Percentiles rank a stretch among this genome's conserved stretches.
phyloP scores from a whole-genome alignment of 2,329 filamentous ascomycete genomes.

The Phyllosticta citribraziliensis region DNA sequence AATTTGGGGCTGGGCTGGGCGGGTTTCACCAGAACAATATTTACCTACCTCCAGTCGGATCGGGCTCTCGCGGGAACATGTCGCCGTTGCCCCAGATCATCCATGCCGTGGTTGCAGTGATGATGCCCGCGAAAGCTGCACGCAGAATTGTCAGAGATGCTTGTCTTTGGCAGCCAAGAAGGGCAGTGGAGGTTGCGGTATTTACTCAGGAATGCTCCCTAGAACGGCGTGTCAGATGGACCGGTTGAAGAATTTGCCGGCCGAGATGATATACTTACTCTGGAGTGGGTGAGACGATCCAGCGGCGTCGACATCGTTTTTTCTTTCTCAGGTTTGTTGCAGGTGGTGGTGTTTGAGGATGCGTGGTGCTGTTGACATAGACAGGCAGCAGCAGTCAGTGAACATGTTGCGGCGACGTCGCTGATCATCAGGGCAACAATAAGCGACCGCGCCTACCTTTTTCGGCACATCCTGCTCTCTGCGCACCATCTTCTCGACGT shows the following conservation, averaged over 20 bases:
- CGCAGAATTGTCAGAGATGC: not conserved
- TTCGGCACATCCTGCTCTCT: too few relatives aligned
- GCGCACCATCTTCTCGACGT: too few relatives aligned
- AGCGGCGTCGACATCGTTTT: constrained; percentile 38
- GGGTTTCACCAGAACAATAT: constrained; percentile 20
- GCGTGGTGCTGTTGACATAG: too few relatives aligned
- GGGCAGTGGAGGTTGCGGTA: not conserved
- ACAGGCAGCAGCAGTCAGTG: too few relatives aligned
- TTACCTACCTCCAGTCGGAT: constrained; percentile 63
- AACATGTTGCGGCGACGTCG: too few relatives aligned
- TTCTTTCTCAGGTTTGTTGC: too few relatives aligned
- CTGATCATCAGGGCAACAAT: too few relatives aligned
- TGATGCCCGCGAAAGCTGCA: constrained; percentile 60
- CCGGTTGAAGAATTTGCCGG: constrained; percentile 9
- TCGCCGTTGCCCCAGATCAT: constrained; percentile 62
- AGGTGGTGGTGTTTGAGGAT: too few relatives aligned
- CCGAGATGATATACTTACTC: constrained; percentile 12
- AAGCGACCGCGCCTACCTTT: too few relatives aligned
- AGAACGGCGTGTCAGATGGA: constrained; percentile 14
- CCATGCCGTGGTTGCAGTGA: constrained; percentile 74
- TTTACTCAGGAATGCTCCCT: constrained; percentile 26
- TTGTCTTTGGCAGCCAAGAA: not conserved
- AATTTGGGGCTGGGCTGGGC: not conserved
- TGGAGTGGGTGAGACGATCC: constrained; percentile 37
- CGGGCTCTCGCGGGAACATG: constrained; percentile 64